Base-by-base conservation (phyloP, 495 filamentous ascomycete genomes). In the Aspergillus hancockii region DNA sequence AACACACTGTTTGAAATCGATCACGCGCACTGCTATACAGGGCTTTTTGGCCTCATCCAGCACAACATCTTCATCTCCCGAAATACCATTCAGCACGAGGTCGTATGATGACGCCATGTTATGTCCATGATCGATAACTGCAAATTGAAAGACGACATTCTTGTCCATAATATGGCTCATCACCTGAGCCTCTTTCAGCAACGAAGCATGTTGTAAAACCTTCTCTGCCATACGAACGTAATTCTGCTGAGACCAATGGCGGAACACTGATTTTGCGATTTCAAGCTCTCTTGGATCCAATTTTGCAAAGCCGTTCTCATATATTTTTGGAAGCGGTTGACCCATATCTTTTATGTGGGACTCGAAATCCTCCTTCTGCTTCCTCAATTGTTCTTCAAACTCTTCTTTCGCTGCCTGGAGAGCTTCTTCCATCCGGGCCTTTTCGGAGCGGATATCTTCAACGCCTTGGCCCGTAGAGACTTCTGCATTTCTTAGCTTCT, bases 111-210 rank as follows among this genome's bases (percentile, higher is more conserved):
- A 98, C 57, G 87, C 90, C 67, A 93, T 84, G 49, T 87, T 85
- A 64, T 98, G 93, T 2, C 94, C 94, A 64, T 89, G 79, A 60
- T 95, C 92, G 28, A 98, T 84, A 56, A 98, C 85, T 18, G 91
- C 88, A 69, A 97, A 98, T 73, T 98, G 94, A 74, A 98, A 98
- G 34, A 93, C 90, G 16, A 97, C 88, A 62, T 86, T 86, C 74
- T 97, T 94, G 64, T 94, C 92, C 82, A 98, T 90, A 61, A 92
- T 91, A 58, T 96, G 91, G 75, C 95, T 97, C 90, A 98, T 93
- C 51, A 98, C 86, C 69, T 98, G 94, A 4, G 93, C 95, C 70
- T 98, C 94, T 71, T 98, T 98, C 41, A 98, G 74, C 36, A 85
- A 85, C 13, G 89, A 85, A 8, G 93, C 93, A 72, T 95, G 85